phyloP scores from a whole-genome alignment of 2,329 filamentous ascomycete genomes.

The Colletotrichum cuscutae region DNA sequence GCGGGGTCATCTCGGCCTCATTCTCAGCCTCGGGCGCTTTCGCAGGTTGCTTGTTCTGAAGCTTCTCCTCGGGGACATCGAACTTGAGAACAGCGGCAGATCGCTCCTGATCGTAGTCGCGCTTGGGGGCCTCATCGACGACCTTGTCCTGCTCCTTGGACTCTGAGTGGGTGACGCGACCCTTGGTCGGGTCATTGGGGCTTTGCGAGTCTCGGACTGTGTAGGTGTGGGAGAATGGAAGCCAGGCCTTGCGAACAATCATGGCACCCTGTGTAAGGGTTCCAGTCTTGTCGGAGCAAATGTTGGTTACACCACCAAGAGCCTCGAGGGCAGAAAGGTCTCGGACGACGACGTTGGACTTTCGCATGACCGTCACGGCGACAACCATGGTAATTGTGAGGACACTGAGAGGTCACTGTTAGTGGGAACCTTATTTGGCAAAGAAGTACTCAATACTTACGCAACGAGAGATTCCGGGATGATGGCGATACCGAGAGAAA shows the following conservation, averaged over 20 bases:
- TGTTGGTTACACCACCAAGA: constrained; percentile 76
- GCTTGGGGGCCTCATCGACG: constrained; percentile 50
- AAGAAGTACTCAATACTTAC: constrained; percentile 44
- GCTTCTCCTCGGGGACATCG: constrained; percentile 69
- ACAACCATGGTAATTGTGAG: constrained; percentile 78
- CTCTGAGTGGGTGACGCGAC: constrained; percentile 60
- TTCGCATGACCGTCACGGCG: constrained; percentile 72
- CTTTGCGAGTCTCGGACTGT: constrained; percentile 70
- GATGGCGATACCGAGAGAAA: constrained; percentile 69
- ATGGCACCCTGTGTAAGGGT: constrained; percentile 76
- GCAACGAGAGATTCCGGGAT: constrained; percentile 74
- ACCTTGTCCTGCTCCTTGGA: constrained; percentile 44
- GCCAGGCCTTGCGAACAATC: constrained; percentile 75
- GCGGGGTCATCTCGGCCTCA: constrained; percentile 57
- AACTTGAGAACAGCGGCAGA: constrained; percentile 70
- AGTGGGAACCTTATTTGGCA: constrained; percentile 24
- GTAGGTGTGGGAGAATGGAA: constrained; percentile 66
- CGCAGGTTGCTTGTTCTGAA: constrained; percentile 47
- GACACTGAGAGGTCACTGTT: constrained; percentile 51
- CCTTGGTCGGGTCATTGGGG: constrained; percentile 70
- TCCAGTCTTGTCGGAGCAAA: constrained; percentile 80
- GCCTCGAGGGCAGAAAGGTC: constrained; percentile 76
- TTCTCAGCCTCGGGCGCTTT: constrained; percentile 45
- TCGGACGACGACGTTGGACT: constrained; percentile 72
- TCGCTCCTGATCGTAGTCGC: constrained; percentile 69